A percentile compares a stretch with the other conserved stretches of the same genome.
phyloP scores from a whole-genome alignment of 805 yeast genomes.

The Metschnikowia reukaufii region DNA sequence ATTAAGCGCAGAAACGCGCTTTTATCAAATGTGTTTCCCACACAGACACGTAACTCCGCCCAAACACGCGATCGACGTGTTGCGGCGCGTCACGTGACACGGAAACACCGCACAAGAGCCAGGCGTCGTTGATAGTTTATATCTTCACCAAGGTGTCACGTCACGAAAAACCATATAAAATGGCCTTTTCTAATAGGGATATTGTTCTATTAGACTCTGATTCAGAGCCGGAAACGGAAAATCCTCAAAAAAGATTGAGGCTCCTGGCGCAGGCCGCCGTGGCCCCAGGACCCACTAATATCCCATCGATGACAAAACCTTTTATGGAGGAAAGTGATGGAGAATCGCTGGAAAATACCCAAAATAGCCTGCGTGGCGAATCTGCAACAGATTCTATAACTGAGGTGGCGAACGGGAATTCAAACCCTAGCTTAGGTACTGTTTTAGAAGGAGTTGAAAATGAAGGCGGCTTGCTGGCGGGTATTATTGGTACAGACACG shows the following conservation, averaged over 20 bases:
- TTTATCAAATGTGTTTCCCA: too few species aligned
- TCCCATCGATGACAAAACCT: constrained; percentile 18
- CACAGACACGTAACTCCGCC: too few species aligned
- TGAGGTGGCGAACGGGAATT: neutral
- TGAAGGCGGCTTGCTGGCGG: neutral
- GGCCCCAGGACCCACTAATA: neutral
- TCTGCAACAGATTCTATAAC: neutral
- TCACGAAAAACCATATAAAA: too few species aligned
- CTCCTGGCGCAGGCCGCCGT: neutral
- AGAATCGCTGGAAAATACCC: neutral
- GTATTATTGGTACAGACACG: constrained; percentile 3
- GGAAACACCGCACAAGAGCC: neutral
- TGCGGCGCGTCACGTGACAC: neutral
- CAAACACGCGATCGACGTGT: too few species aligned
- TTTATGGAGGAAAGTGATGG: constrained; percentile 19
- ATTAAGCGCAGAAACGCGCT: too few species aligned
- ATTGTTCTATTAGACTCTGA: constrained; percentile 20
- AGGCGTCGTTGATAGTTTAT: too few species aligned
- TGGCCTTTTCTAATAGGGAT: constrained; percentile 3
- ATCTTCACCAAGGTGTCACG: too few species aligned
- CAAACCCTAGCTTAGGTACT: neutral
- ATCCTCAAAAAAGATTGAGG: constrained; percentile 13
- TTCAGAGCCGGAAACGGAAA: constrained; percentile 15
- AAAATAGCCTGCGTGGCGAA: neutral
- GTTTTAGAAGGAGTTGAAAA: neutral